Evolutionary conservation across 2,329 filamentous ascomycete genomes (phyloP), one percentile per base, ranked within the genome.

Genomic region (Plenodomus tracheiphilus): DNA sequence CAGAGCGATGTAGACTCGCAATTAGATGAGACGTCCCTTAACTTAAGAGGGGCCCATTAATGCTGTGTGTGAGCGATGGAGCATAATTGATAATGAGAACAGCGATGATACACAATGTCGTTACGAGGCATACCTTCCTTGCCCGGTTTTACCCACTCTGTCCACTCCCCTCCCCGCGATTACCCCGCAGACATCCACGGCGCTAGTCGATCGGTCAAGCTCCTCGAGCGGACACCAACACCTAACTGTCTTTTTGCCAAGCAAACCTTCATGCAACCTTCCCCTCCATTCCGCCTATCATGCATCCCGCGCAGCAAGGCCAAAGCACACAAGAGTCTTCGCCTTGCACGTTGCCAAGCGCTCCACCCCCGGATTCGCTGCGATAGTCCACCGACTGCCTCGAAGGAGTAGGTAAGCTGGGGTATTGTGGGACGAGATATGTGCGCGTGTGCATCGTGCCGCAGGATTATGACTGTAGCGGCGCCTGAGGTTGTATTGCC

Each of bases 311-410:
- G 28, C 28, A 15, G 28, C 15, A 9, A 43, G 34, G 53, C 54
- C 61, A 61, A 62, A 43, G 41, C 40, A 18, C 45, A 49, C 48
- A 58, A 62, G 59, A 35, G 51, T 56, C 28, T 32, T 56, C 39
- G 51, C 44, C 54, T 46, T 49, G 57, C 53, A 37, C 22, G 20
- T 38, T 34, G 58, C 59, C 58, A 63, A 64, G 59, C 39, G 36
- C n/a, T 20, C 45, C 43, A 36, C 41, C 50, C 53, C 58, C 50
- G 47, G 58, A 54, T 58, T 58, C 56, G 44, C 47, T 56, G 25
- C 41, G 47, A 49, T 51, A 40, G 19, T 48, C 43, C 37, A 49
- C 50, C 35, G 17, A 11, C 49, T 46, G 36, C 44, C 59, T 54
- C 18, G 47, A 56, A 47, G 36, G 9, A 61, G 58, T 47, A 60